Percentiles rank a stretch among this genome's conserved stretches.
These are phyloP conservation scores for Alternaria gansuensis DNA, from an alignment of 2,329 filamentous ascomycete genomes.

Conservation along the genomic window DNA sequence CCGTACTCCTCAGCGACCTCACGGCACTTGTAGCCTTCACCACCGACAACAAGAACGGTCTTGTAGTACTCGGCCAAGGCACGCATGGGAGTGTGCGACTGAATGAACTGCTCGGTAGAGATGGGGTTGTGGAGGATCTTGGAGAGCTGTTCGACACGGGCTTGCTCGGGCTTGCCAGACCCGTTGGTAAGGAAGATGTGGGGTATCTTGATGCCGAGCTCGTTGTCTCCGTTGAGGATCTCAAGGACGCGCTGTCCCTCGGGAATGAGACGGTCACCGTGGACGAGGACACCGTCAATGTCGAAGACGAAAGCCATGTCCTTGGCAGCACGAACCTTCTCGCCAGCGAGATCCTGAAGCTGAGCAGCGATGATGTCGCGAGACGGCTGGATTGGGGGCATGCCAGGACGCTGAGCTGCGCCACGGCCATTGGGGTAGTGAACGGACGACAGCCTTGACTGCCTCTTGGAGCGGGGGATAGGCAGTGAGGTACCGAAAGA, in stretches of 20 bases:
- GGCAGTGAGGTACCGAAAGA: slow-evolving; percentile 77
- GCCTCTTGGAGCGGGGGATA: slow-evolving; percentile 74
- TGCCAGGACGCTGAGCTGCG: slow-evolving; percentile 62
- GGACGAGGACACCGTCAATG: slow-evolving; percentile 77
- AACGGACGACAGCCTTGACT: slow-evolving; percentile 72
- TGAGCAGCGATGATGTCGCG: slow-evolving; percentile 75
- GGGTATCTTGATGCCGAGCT: slow-evolving; percentile 79
- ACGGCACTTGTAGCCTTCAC: slow-evolving; percentile 77
- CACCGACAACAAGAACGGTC: slow-evolving; percentile 77
- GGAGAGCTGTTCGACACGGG: slow-evolving; percentile 71
- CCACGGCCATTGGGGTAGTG: slow-evolving; percentile 59
- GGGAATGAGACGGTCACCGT: slow-evolving; percentile 74
- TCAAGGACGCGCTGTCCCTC: slow-evolving; percentile 72
- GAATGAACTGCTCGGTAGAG: slow-evolving; percentile 77
- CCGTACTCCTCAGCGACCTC: slow-evolving; percentile 77
- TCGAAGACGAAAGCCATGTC: slow-evolving; percentile 86
- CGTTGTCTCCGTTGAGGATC: slow-evolving; percentile 78
- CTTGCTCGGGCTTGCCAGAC: slow-evolving; percentile 73
- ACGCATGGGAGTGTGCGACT: slow-evolving; percentile 80
- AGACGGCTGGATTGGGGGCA: slow-evolving; percentile 67
- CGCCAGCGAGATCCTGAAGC: slow-evolving; percentile 71
- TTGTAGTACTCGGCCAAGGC: slow-evolving; percentile 79
- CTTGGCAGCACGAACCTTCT: slow-evolving; percentile 74
- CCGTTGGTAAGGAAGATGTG: slow-evolving; percentile 80
- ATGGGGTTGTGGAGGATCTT: slow-evolving; percentile 72